Conservation (phyloP, 352 stramenopile genomes). For the Globisporangium solare region DNA sequence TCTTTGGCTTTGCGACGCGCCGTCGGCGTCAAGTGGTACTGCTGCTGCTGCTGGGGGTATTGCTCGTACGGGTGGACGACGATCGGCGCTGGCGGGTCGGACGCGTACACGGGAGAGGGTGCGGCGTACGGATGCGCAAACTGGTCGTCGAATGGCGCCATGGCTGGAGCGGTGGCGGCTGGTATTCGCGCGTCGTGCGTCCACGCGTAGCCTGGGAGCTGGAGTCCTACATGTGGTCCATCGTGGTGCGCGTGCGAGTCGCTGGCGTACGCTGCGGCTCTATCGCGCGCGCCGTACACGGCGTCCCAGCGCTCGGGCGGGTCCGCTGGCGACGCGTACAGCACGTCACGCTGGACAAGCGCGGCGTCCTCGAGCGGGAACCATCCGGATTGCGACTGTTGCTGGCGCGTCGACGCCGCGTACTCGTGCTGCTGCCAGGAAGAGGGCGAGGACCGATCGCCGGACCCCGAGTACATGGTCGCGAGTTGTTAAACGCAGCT, state of each 20-base stretch:
- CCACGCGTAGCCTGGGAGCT: background rate
- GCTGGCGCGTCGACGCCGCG: constrained; percentile 2
- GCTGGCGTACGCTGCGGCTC: background rate
- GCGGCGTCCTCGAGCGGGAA: constrained; percentile 43
- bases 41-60: background rate
- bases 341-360: constrained; percentile 5
- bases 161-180: background rate
- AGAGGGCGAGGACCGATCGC: constrained; percentile 7
- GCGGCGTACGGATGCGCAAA: background rate
- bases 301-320: no score
- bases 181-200: constrained; percentile 1
- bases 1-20: constrained; percentile 34
- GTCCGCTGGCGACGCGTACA: background rate
- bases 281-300: no score
- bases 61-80: background rate
- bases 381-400: constrained; percentile 42
- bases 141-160: constrained; percentile 2
- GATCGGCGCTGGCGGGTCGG: no score
- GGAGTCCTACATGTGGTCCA: background rate
- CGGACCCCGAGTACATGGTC: constrained; percentile 2
- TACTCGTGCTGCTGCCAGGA: constrained; percentile 15
- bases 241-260: background rate
- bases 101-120: no score
- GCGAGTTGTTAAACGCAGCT: constrained; percentile 2
- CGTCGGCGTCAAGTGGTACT: constrained; percentile 11